Evolutionary conservation across 768 basidiomycete genomes (phyloP).

Genomic region (Antrodiella citrinella): DNA sequence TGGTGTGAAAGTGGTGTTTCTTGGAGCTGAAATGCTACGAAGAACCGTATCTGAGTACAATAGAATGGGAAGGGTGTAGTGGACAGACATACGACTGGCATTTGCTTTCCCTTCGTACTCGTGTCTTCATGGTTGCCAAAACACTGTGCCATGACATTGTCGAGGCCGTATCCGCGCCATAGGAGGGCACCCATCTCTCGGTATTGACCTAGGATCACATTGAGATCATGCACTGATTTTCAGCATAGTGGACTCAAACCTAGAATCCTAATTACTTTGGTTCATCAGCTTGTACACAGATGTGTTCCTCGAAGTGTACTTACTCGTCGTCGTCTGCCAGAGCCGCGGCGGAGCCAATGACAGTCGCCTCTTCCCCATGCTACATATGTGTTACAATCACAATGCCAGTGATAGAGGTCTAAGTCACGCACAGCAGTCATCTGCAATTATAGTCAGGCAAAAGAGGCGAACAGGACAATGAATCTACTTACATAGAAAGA

Average conservation of each 20-base stretch:
- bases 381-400: conserved; percentile 23
- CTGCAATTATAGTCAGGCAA: conserved; percentile 26
- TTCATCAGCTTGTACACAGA: background rate
- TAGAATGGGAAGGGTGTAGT: background rate
- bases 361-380: conserved; percentile 88
- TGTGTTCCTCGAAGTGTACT: conserved; percentile 19
- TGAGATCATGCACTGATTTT: background rate
- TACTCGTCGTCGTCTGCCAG: conserved; percentile 80
- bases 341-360: conserved; percentile 84
- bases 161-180: conserved; percentile 76
- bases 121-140: conserved; percentile 81
- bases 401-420: conserved; percentile 3
- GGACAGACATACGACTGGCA: conserved; percentile 68
- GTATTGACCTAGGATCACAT: conserved; percentile 91
- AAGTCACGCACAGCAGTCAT: conserved; percentile 67
- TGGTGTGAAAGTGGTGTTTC: conserved; percentile 84
- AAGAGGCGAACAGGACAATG: background rate
- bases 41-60: background rate
- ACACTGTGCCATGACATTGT: conserved; percentile 85
- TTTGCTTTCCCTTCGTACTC: conserved; percentile 80
- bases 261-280: conserved; percentile 36
- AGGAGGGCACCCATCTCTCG: conserved; percentile 87
- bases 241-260: conserved; percentile 39
- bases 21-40: conserved; percentile 80
- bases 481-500: conserved; percentile 68